Conservation (phyloP, 2,329 filamentous ascomycete species). For the Diaporthe citrichinensis region DNA sequence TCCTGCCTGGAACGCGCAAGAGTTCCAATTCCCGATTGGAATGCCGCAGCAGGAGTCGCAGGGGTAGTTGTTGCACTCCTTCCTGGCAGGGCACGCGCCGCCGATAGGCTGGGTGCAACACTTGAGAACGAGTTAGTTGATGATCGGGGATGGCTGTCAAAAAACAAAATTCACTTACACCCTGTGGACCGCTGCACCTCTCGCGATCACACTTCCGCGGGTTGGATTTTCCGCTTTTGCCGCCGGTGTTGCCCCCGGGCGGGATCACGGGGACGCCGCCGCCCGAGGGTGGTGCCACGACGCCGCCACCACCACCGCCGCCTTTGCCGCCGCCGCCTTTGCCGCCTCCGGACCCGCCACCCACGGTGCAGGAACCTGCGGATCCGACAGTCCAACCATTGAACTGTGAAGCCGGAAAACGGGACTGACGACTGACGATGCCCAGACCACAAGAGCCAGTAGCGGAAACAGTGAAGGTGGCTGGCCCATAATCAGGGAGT, state of each 20-base stretch:
- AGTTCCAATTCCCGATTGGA: not conserved
- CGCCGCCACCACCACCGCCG: not conserved
- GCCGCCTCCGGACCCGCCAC: not conserved
- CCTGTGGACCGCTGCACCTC: conserved; percentile 11
- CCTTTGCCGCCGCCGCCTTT: not conserved
- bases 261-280: not conserved
- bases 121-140: conserved; percentile 7
- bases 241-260: not conserved
- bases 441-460: not conserved
- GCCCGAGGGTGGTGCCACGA: not conserved
- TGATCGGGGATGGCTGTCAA: not conserved
- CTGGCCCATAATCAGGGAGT: conserved; percentile 1
- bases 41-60: conserved; percentile 20
- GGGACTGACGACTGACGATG: not conserved
- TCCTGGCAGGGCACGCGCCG: not conserved
- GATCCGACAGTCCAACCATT: conserved; percentile 1
- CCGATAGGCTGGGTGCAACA: not conserved
- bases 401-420: not conserved
- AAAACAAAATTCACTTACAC: conserved; percentile 1
- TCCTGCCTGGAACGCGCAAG: not conserved
- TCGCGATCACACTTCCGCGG: not conserved
- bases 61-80: conserved; percentile 24
- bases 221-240: not conserved
- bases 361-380: not conserved
- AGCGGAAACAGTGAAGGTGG: not conserved